Conservation (phyloP, 1,139 yeast species). For the Magnusiomyces fungicola region DNA sequence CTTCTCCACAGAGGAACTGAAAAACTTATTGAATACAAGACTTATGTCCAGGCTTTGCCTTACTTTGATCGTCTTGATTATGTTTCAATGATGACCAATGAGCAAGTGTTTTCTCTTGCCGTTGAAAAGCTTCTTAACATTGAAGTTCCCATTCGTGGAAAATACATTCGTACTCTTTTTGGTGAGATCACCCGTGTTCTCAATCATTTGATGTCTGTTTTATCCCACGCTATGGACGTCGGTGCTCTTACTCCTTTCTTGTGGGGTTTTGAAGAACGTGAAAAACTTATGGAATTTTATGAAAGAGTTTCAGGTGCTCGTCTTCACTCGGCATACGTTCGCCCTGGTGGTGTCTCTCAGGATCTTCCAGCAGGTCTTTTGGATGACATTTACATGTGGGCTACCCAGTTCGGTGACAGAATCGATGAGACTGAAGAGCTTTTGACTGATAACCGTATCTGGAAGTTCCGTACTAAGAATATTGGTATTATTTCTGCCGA, state of each 20-base stretch:
- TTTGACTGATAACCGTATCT: slow-evolving; percentile 83
- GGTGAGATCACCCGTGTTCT: slow-evolving; percentile 82
- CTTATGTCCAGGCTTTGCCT: slow-evolving; percentile 80
- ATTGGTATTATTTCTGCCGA: slow-evolving; percentile 80
- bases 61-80: slow-evolving; percentile 85
- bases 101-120: slow-evolving; percentile 76
- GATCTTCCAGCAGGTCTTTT: slow-evolving; percentile 80
- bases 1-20: slow-evolving; percentile 85
- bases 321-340: slow-evolving; percentile 77
- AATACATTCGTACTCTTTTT: slow-evolving; percentile 78
- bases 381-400: slow-evolving; percentile 94
- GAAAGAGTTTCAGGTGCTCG: slow-evolving; percentile 91
- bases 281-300: slow-evolving; percentile 86
- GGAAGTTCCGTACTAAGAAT: slow-evolving; percentile 82
- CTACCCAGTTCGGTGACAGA: slow-evolving; percentile 91
- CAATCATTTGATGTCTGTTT: slow-evolving; percentile 81
- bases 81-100: slow-evolving; percentile 91
- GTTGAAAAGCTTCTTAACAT: slow-evolving; percentile 79
- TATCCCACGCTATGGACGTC: slow-evolving; percentile 90
- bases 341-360: slow-evolving; percentile 92
- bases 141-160: slow-evolving; percentile 78
- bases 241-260: slow-evolving; percentile 91
- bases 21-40: slow-evolving; percentile 76
- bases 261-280: slow-evolving; percentile 95
- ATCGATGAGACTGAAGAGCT: slow-evolving; percentile 86